Percentiles rank a stretch among this genome's conserved stretches.
These are phyloP conservation scores for Nissolia schottii DNA, from an alignment of 306 rosid genomes.

Conservation along the genomic window DNA sequence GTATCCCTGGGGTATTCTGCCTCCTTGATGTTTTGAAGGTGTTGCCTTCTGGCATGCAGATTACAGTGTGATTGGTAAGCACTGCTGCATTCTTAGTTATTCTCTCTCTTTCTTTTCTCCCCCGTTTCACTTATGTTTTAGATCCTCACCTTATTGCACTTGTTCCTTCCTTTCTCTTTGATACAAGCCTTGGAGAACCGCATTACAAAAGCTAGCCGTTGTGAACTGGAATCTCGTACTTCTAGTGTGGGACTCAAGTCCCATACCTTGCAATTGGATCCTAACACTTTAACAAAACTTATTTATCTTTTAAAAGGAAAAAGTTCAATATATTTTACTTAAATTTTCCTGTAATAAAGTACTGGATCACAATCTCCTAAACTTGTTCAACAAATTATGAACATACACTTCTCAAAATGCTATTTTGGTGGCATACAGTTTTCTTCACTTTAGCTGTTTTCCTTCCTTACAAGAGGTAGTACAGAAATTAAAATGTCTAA, in stretches of 20 bases:
- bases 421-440: neutral
- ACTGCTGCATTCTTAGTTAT: neutral
- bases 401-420: neutral
- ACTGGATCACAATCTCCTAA: neutral
- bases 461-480: neutral
- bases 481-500: slow-evolving; percentile 7
- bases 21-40: neutral
- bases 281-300: neutral
- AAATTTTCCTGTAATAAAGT: neutral
- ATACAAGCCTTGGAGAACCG: no score
- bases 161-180: neutral
- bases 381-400: neutral
- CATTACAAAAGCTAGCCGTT: no score
- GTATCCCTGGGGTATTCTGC: neutral
- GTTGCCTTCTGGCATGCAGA: neutral
- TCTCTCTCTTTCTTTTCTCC: neutral
- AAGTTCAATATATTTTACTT: neutral
- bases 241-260: no score
- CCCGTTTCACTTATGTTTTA: neutral
- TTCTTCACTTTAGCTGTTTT: neutral
- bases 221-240: no score
- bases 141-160: neutral
- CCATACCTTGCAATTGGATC: no score
- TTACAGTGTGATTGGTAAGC: neutral
- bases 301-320: neutral